These are phyloP conservation scores for Stephanodiscus triporus DNA, from an alignment of 108 stramenopile genomes.

Conservation along the genomic window DNA sequence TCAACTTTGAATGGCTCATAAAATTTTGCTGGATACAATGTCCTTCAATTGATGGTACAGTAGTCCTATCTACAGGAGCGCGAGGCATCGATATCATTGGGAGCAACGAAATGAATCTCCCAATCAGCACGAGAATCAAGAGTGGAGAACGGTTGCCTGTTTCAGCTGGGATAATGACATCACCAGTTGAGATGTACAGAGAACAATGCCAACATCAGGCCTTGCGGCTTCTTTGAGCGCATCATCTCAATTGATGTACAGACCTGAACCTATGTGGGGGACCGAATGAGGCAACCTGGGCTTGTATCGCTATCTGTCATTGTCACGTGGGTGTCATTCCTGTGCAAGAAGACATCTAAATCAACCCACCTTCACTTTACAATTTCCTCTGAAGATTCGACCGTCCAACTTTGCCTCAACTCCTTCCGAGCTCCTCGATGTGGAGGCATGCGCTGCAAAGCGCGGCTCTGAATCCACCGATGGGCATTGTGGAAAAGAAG, in stretches of 20 bases:
- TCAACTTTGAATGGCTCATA: constrained; percentile 43
- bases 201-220: constrained; percentile 56
- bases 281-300: constrained; percentile 67
- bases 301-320: constrained; percentile 62
- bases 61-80: constrained; percentile 36
- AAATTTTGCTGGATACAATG: constrained; percentile 40
- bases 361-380: constrained; percentile 50
- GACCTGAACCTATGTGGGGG: constrained; percentile 70
- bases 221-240: constrained; percentile 57
- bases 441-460: constrained; percentile 74
- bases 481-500: constrained; percentile 23
- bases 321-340: constrained; percentile 60
- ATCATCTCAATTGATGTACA: constrained; percentile 37
- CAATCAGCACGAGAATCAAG: neutral
- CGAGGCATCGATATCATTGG: constrained; percentile 44
- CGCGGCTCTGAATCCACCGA: constrained; percentile 69
- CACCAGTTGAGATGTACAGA: constrained; percentile 44
- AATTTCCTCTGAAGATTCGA: constrained; percentile 71
- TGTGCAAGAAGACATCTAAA: constrained; percentile 2
- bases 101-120: constrained; percentile 3
- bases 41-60: constrained; percentile 10
- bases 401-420: constrained; percentile 56
- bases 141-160: constrained; percentile 26
- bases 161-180: neutral
- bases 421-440: constrained; percentile 61